Conservation (phyloP, 1,284 basidiomycete species). For the Naganishia sp. region DNA sequence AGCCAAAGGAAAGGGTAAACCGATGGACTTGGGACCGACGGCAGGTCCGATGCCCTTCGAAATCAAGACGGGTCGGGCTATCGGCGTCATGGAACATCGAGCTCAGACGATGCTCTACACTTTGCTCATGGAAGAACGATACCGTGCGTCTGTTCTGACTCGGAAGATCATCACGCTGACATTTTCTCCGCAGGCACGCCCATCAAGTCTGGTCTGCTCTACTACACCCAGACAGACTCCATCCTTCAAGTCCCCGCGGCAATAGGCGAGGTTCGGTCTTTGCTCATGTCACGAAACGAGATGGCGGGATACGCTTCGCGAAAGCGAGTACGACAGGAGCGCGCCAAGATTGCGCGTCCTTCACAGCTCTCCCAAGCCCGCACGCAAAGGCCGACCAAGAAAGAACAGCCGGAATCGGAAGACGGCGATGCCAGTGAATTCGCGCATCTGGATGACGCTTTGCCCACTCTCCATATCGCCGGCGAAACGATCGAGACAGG, state of each 20-base stretch:
- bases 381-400: neutral
- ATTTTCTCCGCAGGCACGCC: conserved; percentile 40
- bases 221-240: conserved; percentile 88
- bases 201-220: conserved; percentile 73
- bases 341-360: conserved; percentile 8
- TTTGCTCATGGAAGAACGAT: conserved; percentile 84
- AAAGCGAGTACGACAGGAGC: conserved; percentile 37
- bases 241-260: conserved; percentile 77
- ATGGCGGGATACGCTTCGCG: conserved; percentile 70
- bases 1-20: conserved; percentile 40
- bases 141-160: conserved; percentile 58
- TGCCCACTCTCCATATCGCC: conserved; percentile 29
- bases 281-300: conserved; percentile 81
- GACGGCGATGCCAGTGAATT: conserved; percentile 31
- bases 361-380: conserved; percentile 16
- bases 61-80: conserved; percentile 86
- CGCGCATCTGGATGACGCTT: conserved; percentile 31
- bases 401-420: neutral
- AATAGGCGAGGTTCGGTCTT: conserved; percentile 78
- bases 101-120: conserved; percentile 99
- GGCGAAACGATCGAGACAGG: conserved; percentile 7
- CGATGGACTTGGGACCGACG: conserved; percentile 40
- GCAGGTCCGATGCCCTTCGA: conserved; percentile 73
- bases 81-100: conserved; percentile 83
- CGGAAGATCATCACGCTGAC: conserved; percentile 38